These are phyloP conservation scores for Phialocephala subalpina DNA, from an alignment of 2,329 filamentous ascomycete genomes.

Conservation along the genomic window DNA sequence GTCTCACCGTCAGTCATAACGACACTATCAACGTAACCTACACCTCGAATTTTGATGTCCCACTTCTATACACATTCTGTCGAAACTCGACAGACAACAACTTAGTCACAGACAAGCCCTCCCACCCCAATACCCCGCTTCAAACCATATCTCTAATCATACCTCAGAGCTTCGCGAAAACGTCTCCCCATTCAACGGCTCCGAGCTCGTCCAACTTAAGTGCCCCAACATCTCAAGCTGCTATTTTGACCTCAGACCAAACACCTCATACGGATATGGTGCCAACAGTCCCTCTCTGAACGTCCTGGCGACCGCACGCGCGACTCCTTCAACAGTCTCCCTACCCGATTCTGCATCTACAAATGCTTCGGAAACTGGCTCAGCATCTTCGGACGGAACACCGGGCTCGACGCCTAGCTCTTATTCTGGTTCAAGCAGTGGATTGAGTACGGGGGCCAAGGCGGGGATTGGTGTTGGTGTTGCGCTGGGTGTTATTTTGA, in stretches of 20 bases:
- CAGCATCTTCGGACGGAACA: not conserved
- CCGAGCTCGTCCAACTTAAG: constrained; percentile 25
- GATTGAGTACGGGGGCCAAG: constrained; percentile 19
- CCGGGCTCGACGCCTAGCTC: not conserved
- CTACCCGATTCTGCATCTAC: constrained; percentile 2
- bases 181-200: constrained; percentile 28
- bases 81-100: constrained; percentile 16
- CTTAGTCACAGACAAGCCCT: constrained; percentile 15
- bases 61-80: constrained; percentile 33
- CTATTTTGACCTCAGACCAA: constrained; percentile 34
- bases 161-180: constrained; percentile 18
- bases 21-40: constrained; percentile 37
- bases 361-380: constrained; percentile 5
- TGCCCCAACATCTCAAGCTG: constrained; percentile 29
- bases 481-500: constrained; percentile 2
- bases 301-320: constrained; percentile 11
- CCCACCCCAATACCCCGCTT: not conserved
- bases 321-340: constrained; percentile 9
- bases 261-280: constrained; percentile 24
- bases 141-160: not conserved
- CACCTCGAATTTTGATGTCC: constrained; percentile 28
- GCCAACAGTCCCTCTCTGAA: constrained; percentile 26
- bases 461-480: constrained; percentile 26
- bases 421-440: constrained; percentile 1
- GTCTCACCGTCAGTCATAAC: constrained; percentile 30